phyloP scores from a whole-genome alignment of 1,139 yeast genomes.

The Wickerhamomyces sp. region DNA sequence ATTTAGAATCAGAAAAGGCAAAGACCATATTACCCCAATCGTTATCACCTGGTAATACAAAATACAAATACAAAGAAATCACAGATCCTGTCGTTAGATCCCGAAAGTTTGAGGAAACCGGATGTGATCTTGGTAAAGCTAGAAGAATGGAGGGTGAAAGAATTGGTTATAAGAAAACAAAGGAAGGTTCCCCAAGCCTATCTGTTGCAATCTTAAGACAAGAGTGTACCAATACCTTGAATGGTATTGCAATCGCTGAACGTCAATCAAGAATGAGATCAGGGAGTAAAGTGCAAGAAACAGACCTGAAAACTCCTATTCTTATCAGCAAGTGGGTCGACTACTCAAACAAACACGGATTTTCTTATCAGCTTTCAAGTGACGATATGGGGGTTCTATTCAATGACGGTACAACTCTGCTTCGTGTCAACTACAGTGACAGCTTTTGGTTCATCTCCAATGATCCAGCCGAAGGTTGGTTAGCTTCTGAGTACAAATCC shows the following conservation, averaged over 20 bases:
- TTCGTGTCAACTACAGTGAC: slow-evolving; percentile 60
- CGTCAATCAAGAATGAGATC: slow-evolving; percentile 37
- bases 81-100: slow-evolving; percentile 22
- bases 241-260: slow-evolving; percentile 37
- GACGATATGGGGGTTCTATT: slow-evolving; percentile 91
- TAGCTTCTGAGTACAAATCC: slow-evolving; percentile 57
- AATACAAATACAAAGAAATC: slow-evolving; percentile 73
- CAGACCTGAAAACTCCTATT: slow-evolving; percentile 51
- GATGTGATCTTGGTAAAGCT: slow-evolving; percentile 20
- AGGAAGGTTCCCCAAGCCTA: slow-evolving; percentile 26
- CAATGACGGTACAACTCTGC: slow-evolving; percentile 75
- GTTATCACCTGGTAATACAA: slow-evolving; percentile 88
- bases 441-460: slow-evolving; percentile 57
- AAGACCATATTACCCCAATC: slow-evolving; percentile 77
- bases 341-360: slow-evolving; percentile 92
- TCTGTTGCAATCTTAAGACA: slow-evolving; percentile 36
- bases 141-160: slow-evolving; percentile 22
- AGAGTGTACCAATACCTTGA: slow-evolving; percentile 38
- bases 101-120: slow-evolving; percentile 22
- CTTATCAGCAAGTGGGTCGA: slow-evolving; percentile 97
- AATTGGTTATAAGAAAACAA: slow-evolving; percentile 19
- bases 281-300: slow-evolving; percentile 20
- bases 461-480: slow-evolving; percentile 67
- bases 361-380: slow-evolving; percentile 86
- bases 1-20: slow-evolving; percentile 66